Evolutionary conservation across 179 eudicot genomes (phyloP), one percentile per base, ranked within the genome.

Genomic region (Spinacia oleracea): DNA sequence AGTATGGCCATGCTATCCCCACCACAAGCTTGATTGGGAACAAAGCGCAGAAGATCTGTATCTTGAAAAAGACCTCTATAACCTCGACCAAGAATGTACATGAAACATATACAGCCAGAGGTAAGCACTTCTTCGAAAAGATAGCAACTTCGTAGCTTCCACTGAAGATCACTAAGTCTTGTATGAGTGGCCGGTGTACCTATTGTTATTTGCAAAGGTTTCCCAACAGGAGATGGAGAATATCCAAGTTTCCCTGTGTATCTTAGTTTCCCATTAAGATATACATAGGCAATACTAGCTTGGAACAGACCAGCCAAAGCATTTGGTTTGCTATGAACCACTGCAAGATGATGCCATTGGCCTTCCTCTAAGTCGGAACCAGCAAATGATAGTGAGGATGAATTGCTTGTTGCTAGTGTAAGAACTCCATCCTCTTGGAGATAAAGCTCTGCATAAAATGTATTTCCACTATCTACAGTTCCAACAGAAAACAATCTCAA

Each of bases 271-370:
- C 99, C 99, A 87, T 97, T 90, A 56, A 97, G 77, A 83, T 94
- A 97, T 34, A 97, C 92, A 83, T 94, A 85, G 53, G 99, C 98
- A 88, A 92, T 84, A 87, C 99, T 97, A 82, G 99, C 91, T 87
- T 97, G 99, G 83, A 97, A 97, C 63, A 97, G 84, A 83, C 99
- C 99, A 85, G 99, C 97, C 91, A 97, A 87, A 79, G 99, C 98
- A 94, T 94, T 97, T 76, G 99, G 99, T 86, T 97, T 97, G 89
- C 92, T 97, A 74, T 94, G 98, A 79, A 97, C 98, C 80, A 97
- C 92, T 65, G 95, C 98, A 83, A 97, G 98, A 84, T 97, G 99
- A 88, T 97, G 92, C 99, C 99, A 97, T 80, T 87, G 90, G 42
- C 93, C 93, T 89, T 97, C 99, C 81, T 94, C 99, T 88, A 97